Conservation (phyloP, 305 asterid genomes). For the Fraxinus nigra region DNA sequence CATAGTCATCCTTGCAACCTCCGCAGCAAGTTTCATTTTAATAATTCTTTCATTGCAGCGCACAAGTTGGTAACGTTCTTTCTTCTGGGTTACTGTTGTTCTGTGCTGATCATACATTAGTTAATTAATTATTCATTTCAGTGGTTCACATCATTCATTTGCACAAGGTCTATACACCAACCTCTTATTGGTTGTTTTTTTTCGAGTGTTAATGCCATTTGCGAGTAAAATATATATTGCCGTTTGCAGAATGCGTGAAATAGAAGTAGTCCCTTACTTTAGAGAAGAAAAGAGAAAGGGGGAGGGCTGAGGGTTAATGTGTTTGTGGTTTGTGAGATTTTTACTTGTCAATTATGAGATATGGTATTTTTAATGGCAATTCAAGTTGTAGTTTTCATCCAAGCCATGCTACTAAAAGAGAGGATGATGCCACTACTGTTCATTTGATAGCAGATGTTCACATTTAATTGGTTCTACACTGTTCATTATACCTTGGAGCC, state of each 20-base stretch:
- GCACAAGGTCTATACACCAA: too few species aligned
- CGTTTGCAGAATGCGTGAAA: slow-evolving; percentile 41
- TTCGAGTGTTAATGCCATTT: too few species aligned
- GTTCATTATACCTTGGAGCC: too few species aligned
- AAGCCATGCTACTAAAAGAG: background rate
- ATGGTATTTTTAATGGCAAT: slow-evolving; percentile 33
- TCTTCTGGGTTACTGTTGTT: slow-evolving; percentile 1
- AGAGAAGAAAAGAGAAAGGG: background rate
- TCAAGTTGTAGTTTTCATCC: slow-evolving; percentile 43
- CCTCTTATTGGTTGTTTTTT: too few species aligned
- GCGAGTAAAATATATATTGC: too few species aligned
- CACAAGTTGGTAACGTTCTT: background rate
- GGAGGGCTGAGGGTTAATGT: slow-evolving; percentile 7
- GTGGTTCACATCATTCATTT: too few species aligned
- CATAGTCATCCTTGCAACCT: too few species aligned
- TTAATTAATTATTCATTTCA: too few species aligned
- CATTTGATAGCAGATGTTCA: too few species aligned
- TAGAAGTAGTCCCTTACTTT: slow-evolving; percentile 22
- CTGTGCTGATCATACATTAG: background rate
- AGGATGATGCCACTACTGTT: too few species aligned
- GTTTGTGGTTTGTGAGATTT: slow-evolving; percentile 19
- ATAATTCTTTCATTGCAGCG: background rate
- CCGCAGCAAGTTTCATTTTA: too few species aligned
- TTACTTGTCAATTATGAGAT: slow-evolving; percentile 27
- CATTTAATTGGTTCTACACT: too few species aligned